These are phyloP conservation scores for Jasminum sambac DNA, from an alignment of 257 asterid species.

Conservation along the genomic window DNA sequence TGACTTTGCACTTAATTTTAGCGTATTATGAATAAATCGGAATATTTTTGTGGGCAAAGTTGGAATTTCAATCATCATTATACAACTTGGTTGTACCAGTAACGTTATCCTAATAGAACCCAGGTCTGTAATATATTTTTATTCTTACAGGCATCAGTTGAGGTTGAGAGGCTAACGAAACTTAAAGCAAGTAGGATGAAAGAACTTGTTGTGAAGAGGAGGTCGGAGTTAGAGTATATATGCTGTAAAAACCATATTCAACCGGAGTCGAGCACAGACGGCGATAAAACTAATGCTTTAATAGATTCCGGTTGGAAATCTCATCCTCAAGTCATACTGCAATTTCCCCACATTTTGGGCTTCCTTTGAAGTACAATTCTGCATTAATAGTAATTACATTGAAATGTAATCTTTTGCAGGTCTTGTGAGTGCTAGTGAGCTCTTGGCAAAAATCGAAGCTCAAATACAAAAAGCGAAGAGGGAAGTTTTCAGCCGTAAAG, in stretches of 20 bases:
- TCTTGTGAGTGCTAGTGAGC: slow-evolving; percentile 90
- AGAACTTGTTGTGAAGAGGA: slow-evolving; percentile 81
- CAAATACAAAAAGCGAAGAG: slow-evolving; percentile 70
- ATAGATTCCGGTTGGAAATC: slow-evolving; percentile 74
- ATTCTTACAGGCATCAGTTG: slow-evolving; percentile 54
- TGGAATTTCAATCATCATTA: no score
- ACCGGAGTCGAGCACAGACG: slow-evolving; percentile 83
- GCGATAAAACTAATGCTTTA: slow-evolving; percentile 85
- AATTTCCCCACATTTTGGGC: background rate
- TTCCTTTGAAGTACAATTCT: background rate
- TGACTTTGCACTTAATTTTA: no score
- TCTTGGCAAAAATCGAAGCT: slow-evolving; percentile 75
- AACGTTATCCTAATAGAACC: background rate
- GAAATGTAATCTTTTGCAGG: slow-evolving; percentile 50
- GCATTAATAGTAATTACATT: background rate
- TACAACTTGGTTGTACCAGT: no score
- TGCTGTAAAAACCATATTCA: slow-evolving; percentile 71
- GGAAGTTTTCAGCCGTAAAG: slow-evolving; percentile 83
- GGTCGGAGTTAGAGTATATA: slow-evolving; percentile 82
- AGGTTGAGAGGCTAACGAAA: slow-evolving; percentile 83
- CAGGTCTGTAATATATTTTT: slow-evolving; percentile 15
- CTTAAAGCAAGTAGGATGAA: slow-evolving; percentile 91
- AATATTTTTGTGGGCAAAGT: no score
- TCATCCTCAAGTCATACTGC: slow-evolving; percentile 13
- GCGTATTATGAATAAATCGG: no score